phyloP scores from a whole-genome alignment of 2,329 filamentous ascomycete genomes.

The Fusarium stilboides region DNA sequence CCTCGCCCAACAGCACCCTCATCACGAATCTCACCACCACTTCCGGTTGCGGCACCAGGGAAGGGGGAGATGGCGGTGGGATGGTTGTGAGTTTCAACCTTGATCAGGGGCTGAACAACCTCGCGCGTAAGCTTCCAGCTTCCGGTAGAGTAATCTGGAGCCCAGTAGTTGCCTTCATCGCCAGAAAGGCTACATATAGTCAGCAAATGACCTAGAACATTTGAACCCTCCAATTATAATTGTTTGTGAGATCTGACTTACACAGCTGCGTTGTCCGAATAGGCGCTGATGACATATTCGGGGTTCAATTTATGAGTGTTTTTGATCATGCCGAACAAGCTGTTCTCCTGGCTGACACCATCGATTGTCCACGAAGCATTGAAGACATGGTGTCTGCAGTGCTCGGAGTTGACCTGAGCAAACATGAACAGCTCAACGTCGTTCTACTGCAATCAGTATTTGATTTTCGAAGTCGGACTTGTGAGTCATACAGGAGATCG shows the following conservation, averaged over 20 bases:
- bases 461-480: slow-evolving; percentile 27
- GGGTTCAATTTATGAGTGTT: slow-evolving; percentile 92
- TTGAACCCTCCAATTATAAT: not conserved
- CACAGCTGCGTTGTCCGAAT: slow-evolving; percentile 98
- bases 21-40: slow-evolving; percentile 95
- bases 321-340: slow-evolving; percentile 94
- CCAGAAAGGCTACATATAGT: slow-evolving; percentile 52
- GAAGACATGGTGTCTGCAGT: slow-evolving; percentile 90
- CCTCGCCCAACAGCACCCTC: slow-evolving; percentile 95
- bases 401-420: slow-evolving; percentile 98
- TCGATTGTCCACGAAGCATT: slow-evolving; percentile 98
- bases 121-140: slow-evolving; percentile 92
- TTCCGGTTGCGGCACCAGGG: slow-evolving; percentile 92
- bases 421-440: slow-evolving; percentile 99
- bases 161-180: slow-evolving; percentile 74
- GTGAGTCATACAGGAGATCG: slow-evolving; percentile 67
- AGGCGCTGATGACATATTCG: slow-evolving; percentile 90
- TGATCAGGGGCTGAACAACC: slow-evolving; percentile 87
- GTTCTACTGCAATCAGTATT: slow-evolving; percentile 56
- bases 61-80: slow-evolving; percentile 96
- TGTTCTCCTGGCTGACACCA: slow-evolving; percentile 82
- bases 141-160: slow-evolving; percentile 87
- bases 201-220: slow-evolving; percentile 9
- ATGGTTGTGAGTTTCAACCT: slow-evolving; percentile 98
- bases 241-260: slow-evolving; percentile 41